Evolutionary conservation across 306 rosid genomes (phyloP), one percentile per base, ranked within the genome.

Genomic region (Parietaria judaica): DNA sequence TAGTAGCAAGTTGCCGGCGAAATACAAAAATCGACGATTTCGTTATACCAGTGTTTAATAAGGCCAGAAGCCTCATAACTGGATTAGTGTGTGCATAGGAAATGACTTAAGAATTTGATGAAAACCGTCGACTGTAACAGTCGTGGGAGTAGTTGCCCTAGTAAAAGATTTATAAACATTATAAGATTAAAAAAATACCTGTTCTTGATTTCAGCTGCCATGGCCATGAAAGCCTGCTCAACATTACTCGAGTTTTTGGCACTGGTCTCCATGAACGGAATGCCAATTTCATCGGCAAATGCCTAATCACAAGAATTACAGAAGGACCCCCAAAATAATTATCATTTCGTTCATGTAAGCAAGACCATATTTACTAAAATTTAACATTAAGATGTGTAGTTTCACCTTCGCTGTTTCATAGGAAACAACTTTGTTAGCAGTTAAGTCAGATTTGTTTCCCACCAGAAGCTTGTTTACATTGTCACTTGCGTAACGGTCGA

Each of bases 181-280:
- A n/a, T 23, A 44, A 4, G 15, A 43, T 38, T 16, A 44, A 55
- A 6, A 49, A 60, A 38, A n/a, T 66, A 73, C 85, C 85, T 60
- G 17, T 65, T 80, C 56, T 77, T 80, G 44, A 80, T 80, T 37
- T 80, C 85, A 44, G 80, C 78, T 60, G 82, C 67, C 85, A 80
- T 80, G 62, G 80, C 75, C 85, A 80, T 77, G 68, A 80, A 76
- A 60, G 82, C 82, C 54, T 80, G 76, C 70, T 80, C 85, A 54
- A 80, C 82, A 68, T 80, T 80, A 35, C 66, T 71, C 11, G 85
- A 58, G 71, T 70, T 73, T 63, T 77, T 80, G 0, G 85, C 85
- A 71, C 85, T 80, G 3, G 85, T 80, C 70, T 80, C 85, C 82
- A 80, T 64, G 57, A 77, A 80, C 3, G 85, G 85, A 54, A 76